Evolutionary conservation across 441 rosid genomes (phyloP).

Genomic region (Gossypium gossypioides): DNA sequence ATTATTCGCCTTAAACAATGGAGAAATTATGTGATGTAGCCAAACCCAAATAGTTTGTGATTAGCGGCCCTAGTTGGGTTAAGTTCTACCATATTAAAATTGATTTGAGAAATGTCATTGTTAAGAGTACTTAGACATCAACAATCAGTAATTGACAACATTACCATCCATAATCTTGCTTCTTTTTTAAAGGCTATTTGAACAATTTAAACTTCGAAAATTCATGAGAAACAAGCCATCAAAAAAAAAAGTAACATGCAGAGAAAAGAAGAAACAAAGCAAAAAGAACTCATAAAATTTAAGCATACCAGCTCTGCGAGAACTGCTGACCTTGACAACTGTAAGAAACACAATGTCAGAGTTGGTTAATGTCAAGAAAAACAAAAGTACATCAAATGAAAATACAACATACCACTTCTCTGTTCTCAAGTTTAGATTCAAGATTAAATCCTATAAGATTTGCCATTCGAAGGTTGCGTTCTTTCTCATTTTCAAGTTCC

Average conservation of each 20-base stretch:
- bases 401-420: conserved; percentile 62
- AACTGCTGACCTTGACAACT: conserved; percentile 86
- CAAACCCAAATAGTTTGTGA: not conserved
- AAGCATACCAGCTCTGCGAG: conserved; percentile 79
- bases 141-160: not conserved
- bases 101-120: not conserved
- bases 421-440: conserved; percentile 72
- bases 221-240: not conserved
- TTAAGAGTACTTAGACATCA: not conserved
- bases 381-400: not conserved
- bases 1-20: not conserved
- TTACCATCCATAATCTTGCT: not conserved
- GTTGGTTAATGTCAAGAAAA: not conserved
- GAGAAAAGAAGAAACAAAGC: conserved; percentile 31
- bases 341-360: conserved; percentile 22
- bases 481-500: conserved; percentile 84
- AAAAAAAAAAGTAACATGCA: conserved; percentile 45
- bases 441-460: conserved; percentile 88
- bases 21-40: not conserved
- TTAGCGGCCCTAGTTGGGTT: not conserved
- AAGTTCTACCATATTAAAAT: not conserved
- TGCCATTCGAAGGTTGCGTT: conserved; percentile 85
- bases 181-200: not conserved
- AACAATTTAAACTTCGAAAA: not conserved
- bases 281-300: not conserved